Conservation (phyloP, 768 basidiomycete species). For the Rhizopogon salebrosus region DNA sequence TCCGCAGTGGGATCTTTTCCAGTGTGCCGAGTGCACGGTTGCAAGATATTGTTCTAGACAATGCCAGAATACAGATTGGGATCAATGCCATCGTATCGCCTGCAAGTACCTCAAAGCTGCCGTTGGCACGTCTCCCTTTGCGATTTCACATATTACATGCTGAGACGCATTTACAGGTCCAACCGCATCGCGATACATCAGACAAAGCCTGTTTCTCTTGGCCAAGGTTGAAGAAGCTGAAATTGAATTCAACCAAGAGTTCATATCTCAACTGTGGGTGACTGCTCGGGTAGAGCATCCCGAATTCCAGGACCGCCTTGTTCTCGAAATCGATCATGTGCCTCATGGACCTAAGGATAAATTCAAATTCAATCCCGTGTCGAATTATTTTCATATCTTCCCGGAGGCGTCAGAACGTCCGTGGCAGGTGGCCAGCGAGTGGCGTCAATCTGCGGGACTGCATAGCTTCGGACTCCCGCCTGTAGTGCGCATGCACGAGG, state of each 20-base stretch:
- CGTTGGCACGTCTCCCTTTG: neutral
- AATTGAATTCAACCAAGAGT: neutral
- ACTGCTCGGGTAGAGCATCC: neutral
- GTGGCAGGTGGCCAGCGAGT: neutral
- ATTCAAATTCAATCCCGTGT: neutral
- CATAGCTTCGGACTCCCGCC: neutral
- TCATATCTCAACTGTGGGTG: neutral
- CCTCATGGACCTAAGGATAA: neutral
- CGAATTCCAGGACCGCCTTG: neutral
- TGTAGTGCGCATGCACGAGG: neutral
- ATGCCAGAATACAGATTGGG: neutral
- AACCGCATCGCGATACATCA: neutral
- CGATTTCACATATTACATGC: neutral
- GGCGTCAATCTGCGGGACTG: neutral
- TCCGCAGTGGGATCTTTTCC: slow-evolving; percentile 1
- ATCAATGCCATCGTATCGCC: neutral
- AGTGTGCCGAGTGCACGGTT: slow-evolving; percentile 1
- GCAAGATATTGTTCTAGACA: slow-evolving; percentile 1
- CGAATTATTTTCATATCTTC: neutral
- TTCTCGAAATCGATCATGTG: neutral
- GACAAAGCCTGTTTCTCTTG: neutral
- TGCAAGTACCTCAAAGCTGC: slow-evolving; percentile 2
- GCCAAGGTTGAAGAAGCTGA: neutral
- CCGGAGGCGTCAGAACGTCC: neutral
- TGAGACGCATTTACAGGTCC: neutral